Conservation (phyloP, 2,329 filamentous ascomycete species). For the Paecilomyces niveus region DNA sequence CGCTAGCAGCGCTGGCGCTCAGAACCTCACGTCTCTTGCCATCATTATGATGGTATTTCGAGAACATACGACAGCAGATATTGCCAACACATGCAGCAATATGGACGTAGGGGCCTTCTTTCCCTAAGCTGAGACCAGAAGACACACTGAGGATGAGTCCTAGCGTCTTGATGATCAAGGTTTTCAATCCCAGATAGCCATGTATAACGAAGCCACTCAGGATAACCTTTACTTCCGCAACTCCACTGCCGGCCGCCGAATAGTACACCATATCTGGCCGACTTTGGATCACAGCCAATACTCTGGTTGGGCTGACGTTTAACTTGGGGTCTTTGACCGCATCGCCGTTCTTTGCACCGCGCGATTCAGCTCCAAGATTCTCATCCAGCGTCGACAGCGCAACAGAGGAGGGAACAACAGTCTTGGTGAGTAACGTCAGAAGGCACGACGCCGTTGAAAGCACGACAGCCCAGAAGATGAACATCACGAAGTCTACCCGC, state of each 20-base stretch:
- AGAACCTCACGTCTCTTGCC: constrained; percentile 88
- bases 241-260: constrained; percentile 89
- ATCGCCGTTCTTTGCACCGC: constrained; percentile 16
- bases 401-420: constrained; percentile 81
- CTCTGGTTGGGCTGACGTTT: constrained; percentile 32
- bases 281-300: constrained; percentile 23
- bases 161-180: constrained; percentile 74
- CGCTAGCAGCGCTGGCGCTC: constrained; percentile 85
- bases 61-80: constrained; percentile 86
- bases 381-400: constrained; percentile 85
- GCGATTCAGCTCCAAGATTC: constrained; percentile 67
- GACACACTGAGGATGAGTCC: constrained; percentile 82
- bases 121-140: constrained; percentile 87
- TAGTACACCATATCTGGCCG: constrained; percentile 82
- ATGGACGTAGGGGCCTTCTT: constrained; percentile 95
- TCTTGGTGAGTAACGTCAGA: constrained; percentile 84
- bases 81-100: constrained; percentile 94
- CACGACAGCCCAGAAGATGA: constrained; percentile 62
- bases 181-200: constrained; percentile 85
- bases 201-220: constrained; percentile 96
- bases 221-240: constrained; percentile 95
- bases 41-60: constrained; percentile 90
- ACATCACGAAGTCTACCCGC: constrained; percentile 74
- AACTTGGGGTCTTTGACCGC: constrained; percentile 38
- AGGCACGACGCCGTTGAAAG: constrained; percentile 68